Evolutionary conservation across 345 rosid species (phyloP).

Genomic region (Citrus cavaleriei): DNA sequence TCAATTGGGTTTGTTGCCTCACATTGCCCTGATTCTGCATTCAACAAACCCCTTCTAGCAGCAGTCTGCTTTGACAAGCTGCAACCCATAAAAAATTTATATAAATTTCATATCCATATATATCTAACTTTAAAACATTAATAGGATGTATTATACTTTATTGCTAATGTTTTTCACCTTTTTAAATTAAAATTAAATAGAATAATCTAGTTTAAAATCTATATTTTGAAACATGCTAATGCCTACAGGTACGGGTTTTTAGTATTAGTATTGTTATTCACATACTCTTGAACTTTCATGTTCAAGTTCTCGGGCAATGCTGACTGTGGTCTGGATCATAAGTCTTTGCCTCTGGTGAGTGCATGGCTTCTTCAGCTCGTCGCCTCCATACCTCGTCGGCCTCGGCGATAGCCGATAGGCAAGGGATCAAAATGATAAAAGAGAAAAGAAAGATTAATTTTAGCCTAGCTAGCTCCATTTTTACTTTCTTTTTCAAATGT

Average conservation of each 20-base stretch:
- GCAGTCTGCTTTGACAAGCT: slow-evolving; percentile 5
- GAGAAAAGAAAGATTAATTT: slow-evolving; percentile 19
- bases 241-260: no score
- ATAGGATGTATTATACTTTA: no score
- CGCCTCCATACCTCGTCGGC: slow-evolving; percentile 40
- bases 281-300: slow-evolving; percentile 16
- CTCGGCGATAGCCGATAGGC: slow-evolving; percentile 22
- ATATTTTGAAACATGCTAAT: no score
- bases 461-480: slow-evolving; percentile 8
- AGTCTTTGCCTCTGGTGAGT: no score
- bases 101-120: no score
- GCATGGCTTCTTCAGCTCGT: slow-evolving; percentile 36
- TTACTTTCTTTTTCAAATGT: neutral
- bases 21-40: neutral
- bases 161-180: no score
- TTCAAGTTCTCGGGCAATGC: no score
- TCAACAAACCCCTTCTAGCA: slow-evolving; percentile 20
- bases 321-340: no score
- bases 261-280: neutral
- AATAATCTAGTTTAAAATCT: no score
- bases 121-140: no score
- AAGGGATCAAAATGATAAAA: slow-evolving; percentile 22
- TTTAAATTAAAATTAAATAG: no score
- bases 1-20: slow-evolving; percentile 52
- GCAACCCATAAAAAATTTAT: neutral